Evolutionary conservation across 2,329 filamentous ascomycete species (phyloP).

Genomic region (Aureobasidium zeae): DNA sequence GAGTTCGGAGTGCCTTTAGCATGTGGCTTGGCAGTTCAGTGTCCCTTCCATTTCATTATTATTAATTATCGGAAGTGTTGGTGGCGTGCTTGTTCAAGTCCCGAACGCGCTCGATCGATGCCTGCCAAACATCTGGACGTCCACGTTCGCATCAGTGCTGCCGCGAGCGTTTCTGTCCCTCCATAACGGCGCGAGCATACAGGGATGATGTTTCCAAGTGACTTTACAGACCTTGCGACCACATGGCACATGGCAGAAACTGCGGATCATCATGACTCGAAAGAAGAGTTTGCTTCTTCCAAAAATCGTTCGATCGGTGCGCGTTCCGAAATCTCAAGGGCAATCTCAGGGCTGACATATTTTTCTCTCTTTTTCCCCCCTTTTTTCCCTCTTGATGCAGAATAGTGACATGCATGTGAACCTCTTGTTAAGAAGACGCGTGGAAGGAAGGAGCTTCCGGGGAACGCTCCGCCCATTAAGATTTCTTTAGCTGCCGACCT

Average conservation of each 20-base stretch:
- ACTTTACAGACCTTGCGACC: slow-evolving; percentile 3
- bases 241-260: slow-evolving; percentile 14
- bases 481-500: neutral
- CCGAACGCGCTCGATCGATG: no score
- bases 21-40: slow-evolving; percentile 9
- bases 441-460: slow-evolving; percentile 2
- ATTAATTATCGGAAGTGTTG: neutral
- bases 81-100: slow-evolving; percentile 6
- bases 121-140: neutral
- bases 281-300: neutral
- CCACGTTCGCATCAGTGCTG: no score
- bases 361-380: no score
- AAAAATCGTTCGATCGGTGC: slow-evolving; percentile 2
- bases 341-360: no score
- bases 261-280: slow-evolving; percentile 3
- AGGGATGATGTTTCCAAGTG: no score
- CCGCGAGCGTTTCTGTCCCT: no score
- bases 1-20: slow-evolving; percentile 2
- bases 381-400: no score
- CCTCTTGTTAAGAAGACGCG: slow-evolving; percentile 1
- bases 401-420: slow-evolving; percentile 1
- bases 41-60: slow-evolving; percentile 3
- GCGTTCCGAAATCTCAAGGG: neutral
- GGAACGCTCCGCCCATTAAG: neutral
- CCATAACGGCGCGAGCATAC: no score